Percentiles rank a stretch among this genome's conserved stretches.
Conservation (phyloP, 1,284 basidiomycete genomes). For the Malassezia caprae region DNA sequence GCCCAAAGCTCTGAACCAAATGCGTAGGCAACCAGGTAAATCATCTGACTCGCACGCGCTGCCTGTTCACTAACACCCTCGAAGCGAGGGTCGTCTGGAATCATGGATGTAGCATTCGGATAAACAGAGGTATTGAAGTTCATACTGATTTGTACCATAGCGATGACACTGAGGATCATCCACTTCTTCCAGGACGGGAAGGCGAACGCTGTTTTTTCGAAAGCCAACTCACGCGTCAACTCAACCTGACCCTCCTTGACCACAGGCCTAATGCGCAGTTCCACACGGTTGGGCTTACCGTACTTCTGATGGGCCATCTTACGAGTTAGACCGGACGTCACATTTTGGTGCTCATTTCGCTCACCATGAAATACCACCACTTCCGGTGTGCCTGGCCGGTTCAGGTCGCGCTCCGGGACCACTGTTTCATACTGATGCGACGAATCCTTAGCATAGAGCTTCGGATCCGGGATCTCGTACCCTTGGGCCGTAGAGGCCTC, state of each 20-base stretch:
- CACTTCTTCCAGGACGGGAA: slow-evolving; percentile 48
- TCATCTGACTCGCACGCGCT: slow-evolving; percentile 49
- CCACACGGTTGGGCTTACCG: background rate
- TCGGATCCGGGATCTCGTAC: background rate
- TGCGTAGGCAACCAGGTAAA: slow-evolving; percentile 50
- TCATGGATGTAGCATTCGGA: slow-evolving; percentile 40
- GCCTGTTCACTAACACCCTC: slow-evolving; percentile 44
- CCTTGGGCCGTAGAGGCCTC: background rate
- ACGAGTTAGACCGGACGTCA: background rate
- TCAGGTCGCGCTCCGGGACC: background rate
- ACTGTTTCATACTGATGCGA: background rate
- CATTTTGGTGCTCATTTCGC: background rate
- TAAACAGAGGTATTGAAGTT: slow-evolving; percentile 49
- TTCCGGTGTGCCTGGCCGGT: background rate
- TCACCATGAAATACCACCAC: background rate
- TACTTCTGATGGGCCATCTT: background rate
- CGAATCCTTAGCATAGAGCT: background rate
- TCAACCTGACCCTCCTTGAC: slow-evolving; percentile 42
- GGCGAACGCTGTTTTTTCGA: slow-evolving; percentile 36
- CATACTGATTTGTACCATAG: slow-evolving; percentile 48
- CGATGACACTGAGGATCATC: slow-evolving; percentile 49
- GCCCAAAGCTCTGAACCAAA: slow-evolving; percentile 48
- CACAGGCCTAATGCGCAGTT: background rate
- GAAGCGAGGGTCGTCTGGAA: slow-evolving; percentile 32
- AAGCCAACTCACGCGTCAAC: slow-evolving; percentile 43